Evolutionary conservation across 768 basidiomycete species (phyloP).

Genomic region (Scleroderma citrinum): DNA sequence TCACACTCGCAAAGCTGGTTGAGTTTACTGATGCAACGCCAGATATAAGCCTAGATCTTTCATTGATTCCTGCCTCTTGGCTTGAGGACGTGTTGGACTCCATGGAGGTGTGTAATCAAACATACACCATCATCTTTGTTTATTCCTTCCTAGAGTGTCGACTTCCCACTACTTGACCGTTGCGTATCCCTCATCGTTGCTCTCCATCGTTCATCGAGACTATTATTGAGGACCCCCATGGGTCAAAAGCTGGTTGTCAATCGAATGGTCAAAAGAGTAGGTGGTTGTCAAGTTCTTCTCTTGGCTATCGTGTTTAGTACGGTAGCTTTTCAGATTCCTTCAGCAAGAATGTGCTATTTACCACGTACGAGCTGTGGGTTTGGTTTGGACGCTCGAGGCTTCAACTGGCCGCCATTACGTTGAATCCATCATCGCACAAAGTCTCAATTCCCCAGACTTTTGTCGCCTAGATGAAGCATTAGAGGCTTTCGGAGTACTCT

Average conservation of each 20-base stretch:
- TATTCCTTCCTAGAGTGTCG: constrained; percentile 38
- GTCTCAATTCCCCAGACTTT: constrained; percentile 52
- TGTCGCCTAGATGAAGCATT: constrained; percentile 50
- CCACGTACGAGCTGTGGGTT: constrained; percentile 73
- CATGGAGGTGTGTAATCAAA: constrained; percentile 40
- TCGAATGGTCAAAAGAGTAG: constrained; percentile 52
- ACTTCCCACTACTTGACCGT: constrained; percentile 68
- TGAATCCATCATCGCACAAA: constrained; percentile 73
- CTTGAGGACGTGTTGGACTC: constrained; percentile 45
- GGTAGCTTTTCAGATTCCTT: constrained; percentile 69
- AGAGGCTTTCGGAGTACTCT: constrained; percentile 88
- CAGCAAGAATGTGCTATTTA: constrained; percentile 59
- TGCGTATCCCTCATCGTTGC: constrained; percentile 50
- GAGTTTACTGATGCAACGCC: constrained; percentile 32
- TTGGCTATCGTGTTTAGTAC: constrained; percentile 4
- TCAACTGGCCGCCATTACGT: constrained; percentile 53
- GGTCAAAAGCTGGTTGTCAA: constrained; percentile 51
- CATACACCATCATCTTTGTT: constrained; percentile 5
- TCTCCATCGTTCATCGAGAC: constrained; percentile 42
- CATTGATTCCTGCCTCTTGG: constrained; percentile 68
- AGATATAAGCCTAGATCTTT: constrained; percentile 30
- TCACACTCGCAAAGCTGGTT: constrained; percentile 46
- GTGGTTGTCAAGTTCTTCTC: constrained; percentile 5
- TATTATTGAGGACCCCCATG: constrained; percentile 51
- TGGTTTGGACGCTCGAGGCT: constrained; percentile 76